Evolutionary conservation across 2,329 filamentous ascomycete genomes (phyloP), one percentile per base, ranked within the genome.

Genomic region (Fusarium algeriense): DNA sequence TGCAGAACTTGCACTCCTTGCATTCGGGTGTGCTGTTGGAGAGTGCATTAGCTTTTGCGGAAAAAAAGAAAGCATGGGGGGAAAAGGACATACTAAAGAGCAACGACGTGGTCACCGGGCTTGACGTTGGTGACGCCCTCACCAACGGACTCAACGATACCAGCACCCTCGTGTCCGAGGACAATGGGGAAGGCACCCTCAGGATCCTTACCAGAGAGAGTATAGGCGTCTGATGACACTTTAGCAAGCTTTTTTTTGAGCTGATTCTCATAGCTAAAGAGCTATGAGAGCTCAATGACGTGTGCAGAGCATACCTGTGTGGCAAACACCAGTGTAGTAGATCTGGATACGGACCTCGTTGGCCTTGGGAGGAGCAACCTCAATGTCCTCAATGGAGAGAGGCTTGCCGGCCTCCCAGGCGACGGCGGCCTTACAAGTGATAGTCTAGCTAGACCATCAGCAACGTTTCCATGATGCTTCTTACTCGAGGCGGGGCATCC

Each of bases 1-100:
- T 96, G 92, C 96, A 99, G 89, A 98, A 98, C 87, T 98, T 98
- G 91, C 96, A 99, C 83, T 98, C 95, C 76, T 90, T 88, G 87
- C 96, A 98, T 86, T 98, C 95, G 73, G 96, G 96, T 49, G 95
- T 98, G 87, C 94, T 97, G 59, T 59, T 64, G 43, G 23, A 49
- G 58, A 52, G 28, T 34, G 38, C 57, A 50, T 71, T 53, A 73
- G 59, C 41, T 53, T 43, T 23, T 55, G 32, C 11, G n/a, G 15
- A 10, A 15, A 19, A 20, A 17, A 20, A 14, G 15, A 10, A 30
- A 10, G 5, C 9, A 19, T 9, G 30, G 30, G 35, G 32, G 14
- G 41, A 41, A 55, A 57, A 34, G 68, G 30, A 11, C 89, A 67
- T 88, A 94, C 91, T 97, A 97, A 69, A 97, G 92, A 77, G 93